phyloP scores from a whole-genome alignment of 2,329 filamentous ascomycete genomes.

The Colletotrichum truncatum region DNA sequence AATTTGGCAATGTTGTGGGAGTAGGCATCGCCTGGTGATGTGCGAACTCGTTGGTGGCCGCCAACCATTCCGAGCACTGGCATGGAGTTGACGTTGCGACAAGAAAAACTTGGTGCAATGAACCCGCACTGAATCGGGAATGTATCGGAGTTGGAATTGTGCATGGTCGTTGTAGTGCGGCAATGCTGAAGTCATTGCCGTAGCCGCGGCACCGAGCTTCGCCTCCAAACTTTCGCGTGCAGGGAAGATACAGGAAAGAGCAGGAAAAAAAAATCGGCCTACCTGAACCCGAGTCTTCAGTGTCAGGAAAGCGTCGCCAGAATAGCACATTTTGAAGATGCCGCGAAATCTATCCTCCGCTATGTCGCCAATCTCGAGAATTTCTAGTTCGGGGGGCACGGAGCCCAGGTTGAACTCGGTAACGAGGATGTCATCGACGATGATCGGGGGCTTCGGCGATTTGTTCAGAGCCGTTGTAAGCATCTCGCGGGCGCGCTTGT shows the following conservation, averaged over 20 bases:
- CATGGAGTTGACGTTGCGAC: neutral
- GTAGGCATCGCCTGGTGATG: constrained; percentile 2
- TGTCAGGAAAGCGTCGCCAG: constrained; percentile 93
- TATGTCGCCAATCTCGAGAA: constrained; percentile 95
- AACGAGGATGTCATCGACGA: constrained; percentile 98
- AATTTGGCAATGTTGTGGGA: neutral
- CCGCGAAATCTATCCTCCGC: constrained; percentile 96
- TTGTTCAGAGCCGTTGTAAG: constrained; percentile 97
- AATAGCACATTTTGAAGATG: constrained; percentile 99
- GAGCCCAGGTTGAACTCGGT: constrained; percentile 97
- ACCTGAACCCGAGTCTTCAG: constrained; percentile 95
- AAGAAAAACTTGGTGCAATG: neutral
- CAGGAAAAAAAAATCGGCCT: constrained; percentile 38
- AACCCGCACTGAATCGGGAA: neutral
- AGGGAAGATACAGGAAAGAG: constrained; percentile 14
- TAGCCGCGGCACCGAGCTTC: constrained; percentile 4
- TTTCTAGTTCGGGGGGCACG: constrained; percentile 93
- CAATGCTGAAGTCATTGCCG: constrained; percentile 1
- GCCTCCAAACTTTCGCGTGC: neutral
- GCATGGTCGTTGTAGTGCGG: neutral
- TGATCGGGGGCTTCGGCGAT: constrained; percentile 96
- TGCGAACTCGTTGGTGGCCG: neutral
- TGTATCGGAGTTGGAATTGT: neutral
- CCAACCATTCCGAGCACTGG: constrained; percentile 17
- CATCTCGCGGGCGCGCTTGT: constrained; percentile 90